A percentile compares a stretch with the other conserved stretches of the same genome.
phyloP scores from a whole-genome alignment of 2,329 filamentous ascomycete species.

The Neodidymelliopsis sp. region DNA sequence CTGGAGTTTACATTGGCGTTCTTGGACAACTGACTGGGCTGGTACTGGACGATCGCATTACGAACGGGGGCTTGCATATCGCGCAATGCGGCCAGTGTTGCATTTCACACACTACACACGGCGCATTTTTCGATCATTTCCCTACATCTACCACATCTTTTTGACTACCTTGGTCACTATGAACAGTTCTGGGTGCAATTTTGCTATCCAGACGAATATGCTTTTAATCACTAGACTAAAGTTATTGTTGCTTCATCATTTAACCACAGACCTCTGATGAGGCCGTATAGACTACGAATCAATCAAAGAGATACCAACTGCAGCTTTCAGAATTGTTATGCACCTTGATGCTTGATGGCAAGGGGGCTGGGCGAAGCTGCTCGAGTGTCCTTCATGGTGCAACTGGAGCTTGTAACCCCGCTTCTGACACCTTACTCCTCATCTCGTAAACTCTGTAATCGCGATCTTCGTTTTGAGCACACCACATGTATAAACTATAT shows the following conservation, averaged over 20 bases:
- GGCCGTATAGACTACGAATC: slow-evolving; percentile 21
- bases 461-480: slow-evolving; percentile 5
- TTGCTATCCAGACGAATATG: slow-evolving; percentile 12
- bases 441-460: slow-evolving; percentile 2
- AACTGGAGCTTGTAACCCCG: slow-evolving; percentile 7
- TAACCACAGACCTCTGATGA: slow-evolving; percentile 2
- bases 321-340: not conserved
- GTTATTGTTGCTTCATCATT: slow-evolving; percentile 17
- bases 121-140: slow-evolving; percentile 2
- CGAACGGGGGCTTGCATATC: slow-evolving; percentile 13
- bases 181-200: slow-evolving; percentile 5
- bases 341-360: not conserved
- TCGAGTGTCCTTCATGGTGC: not conserved
- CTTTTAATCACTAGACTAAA: slow-evolving; percentile 20
- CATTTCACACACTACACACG: slow-evolving; percentile 12
- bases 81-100: slow-evolving; percentile 6
- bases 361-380: not conserved
- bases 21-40: not conserved
- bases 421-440: slow-evolving; percentile 3
- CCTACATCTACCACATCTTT: slow-evolving; percentile 1
- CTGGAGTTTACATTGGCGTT: slow-evolving; percentile 15
- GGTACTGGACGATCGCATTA: slow-evolving; percentile 9
- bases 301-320: slow-evolving; percentile 14
- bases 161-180: slow-evolving; percentile 4
- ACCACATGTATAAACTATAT: not conserved